Evolutionary conservation across 2,329 filamentous ascomycete genomes (phyloP).

Genomic region (Epichloe elymi): DNA sequence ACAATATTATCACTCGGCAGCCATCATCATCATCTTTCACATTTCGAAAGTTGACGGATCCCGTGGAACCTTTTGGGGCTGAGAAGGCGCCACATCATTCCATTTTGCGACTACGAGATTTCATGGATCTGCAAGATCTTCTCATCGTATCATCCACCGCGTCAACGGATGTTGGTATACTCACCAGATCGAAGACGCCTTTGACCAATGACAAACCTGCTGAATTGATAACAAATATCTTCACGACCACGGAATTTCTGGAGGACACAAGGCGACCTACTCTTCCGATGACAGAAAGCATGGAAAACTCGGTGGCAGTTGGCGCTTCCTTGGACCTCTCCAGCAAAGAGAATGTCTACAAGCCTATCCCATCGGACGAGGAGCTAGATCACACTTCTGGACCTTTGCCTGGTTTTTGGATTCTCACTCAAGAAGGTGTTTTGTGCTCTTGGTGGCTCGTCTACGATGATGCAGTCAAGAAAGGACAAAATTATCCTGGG

Average conservation of each 20-base stretch:
- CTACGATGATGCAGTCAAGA: constrained; percentile 72
- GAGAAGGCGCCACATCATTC: constrained; percentile 63
- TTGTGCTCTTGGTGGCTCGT: constrained; percentile 84
- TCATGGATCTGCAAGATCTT: constrained; percentile 67
- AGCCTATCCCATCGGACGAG: constrained; percentile 62
- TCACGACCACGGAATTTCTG: constrained; percentile 57
- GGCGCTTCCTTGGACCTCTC: constrained; percentile 79
- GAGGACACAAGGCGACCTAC: constrained; percentile 65
- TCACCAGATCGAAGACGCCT: constrained; percentile 60
- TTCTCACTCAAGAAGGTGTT: constrained; percentile 79
- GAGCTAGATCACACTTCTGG: constrained; percentile 67
- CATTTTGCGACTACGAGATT: constrained; percentile 63
- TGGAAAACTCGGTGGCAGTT: constrained; percentile 60
- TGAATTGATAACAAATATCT: constrained; percentile 50
- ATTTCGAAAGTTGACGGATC: constrained; percentile 62
- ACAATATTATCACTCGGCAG: constrained; percentile 64
- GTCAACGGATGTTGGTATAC: constrained; percentile 62
- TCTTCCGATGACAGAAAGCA: constrained; percentile 52
- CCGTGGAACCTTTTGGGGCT: constrained; percentile 58
- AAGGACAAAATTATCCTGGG: constrained; percentile 60
- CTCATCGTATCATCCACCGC: constrained; percentile 73
- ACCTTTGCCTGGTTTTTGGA: constrained; percentile 71
- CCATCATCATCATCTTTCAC: constrained; percentile 43
- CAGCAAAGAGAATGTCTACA: constrained; percentile 60
- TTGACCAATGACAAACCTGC: constrained; percentile 48